Evolutionary conservation across 2,329 filamentous ascomycete species (phyloP).

Genomic region (Fusarium kyushuense): DNA sequence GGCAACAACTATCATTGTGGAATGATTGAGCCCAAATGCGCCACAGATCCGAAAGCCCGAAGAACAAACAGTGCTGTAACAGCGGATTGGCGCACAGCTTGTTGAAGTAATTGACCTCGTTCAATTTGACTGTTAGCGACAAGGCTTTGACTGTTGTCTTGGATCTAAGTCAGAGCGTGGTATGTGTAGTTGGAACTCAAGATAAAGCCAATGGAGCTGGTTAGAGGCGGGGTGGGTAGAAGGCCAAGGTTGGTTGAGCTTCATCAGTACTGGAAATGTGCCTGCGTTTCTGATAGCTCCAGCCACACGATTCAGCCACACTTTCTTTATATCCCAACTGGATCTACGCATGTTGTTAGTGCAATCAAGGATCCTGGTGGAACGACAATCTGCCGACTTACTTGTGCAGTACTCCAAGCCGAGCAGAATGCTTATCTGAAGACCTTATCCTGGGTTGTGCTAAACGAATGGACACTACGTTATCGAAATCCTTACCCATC

Average conservation of each 20-base stretch:
- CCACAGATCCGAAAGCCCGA: neutral
- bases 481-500: neutral
- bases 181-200: neutral
- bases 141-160: neutral
- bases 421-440: neutral
- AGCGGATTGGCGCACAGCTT: neutral
- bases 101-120: neutral
- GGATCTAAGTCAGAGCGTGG: neutral
- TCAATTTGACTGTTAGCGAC: neutral
- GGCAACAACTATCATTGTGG: neutral
- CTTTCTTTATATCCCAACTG: neutral
- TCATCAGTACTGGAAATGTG: slow-evolving; percentile 1
- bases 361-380: neutral
- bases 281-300: slow-evolving; percentile 15
- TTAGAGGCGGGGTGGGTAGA: slow-evolving; percentile 31
- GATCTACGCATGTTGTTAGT: too few relatives aligned
- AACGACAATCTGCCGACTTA: neutral
- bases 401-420: neutral
- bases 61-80: neutral
- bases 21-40: neutral
- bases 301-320: slow-evolving; percentile 39
- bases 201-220: neutral
- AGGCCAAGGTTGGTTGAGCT: slow-evolving; percentile 31
- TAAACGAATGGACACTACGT: neutral
- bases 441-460: neutral